Percentiles rank a stretch among this genome's conserved stretches.
Conservation (phyloP, 805 yeast genomes). For the Yarrowia divulgata region DNA sequence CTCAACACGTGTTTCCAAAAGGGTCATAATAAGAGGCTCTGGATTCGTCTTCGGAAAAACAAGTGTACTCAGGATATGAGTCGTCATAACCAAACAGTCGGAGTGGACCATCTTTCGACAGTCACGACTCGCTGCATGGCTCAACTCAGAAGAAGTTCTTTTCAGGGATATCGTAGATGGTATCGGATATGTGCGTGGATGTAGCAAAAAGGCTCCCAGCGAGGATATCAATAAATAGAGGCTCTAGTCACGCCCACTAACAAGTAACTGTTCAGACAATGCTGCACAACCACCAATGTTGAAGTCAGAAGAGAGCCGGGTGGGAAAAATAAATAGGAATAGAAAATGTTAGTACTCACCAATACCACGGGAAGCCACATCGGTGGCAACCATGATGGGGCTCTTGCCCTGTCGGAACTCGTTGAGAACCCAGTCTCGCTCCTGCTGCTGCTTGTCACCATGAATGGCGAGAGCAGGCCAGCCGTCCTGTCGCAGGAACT, state of each 20-base stretch:
- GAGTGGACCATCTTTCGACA: background rate
- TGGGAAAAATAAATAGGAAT: constrained; percentile 9
- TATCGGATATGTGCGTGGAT: constrained; percentile 26
- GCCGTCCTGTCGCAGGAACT: constrained; percentile 91
- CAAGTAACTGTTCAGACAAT: background rate
- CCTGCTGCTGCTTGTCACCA: constrained; percentile 97
- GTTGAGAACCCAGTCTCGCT: constrained; percentile 97
- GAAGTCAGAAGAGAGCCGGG: background rate
- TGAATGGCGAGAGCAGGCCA: constrained; percentile 99
- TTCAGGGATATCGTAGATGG: constrained; percentile 38
- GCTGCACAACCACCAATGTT: background rate
- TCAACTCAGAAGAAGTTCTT: constrained; percentile 38
- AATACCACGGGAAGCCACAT: constrained; percentile 99
- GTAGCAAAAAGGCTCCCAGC: constrained; percentile 32
- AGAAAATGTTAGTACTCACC: constrained; percentile 69
- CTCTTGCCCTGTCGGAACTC: constrained; percentile 93
- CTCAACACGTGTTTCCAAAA: constrained; percentile 35
- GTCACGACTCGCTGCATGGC: constrained; percentile 23
- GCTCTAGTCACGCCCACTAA: background rate
- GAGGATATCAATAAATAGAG: constrained; percentile 23
- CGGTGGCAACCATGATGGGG: constrained; percentile 98
- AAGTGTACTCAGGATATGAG: constrained; percentile 37
- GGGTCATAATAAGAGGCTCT: constrained; percentile 35
- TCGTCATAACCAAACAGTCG: constrained; percentile 37
- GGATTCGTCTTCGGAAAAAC: constrained; percentile 37